Evolutionary conservation across 768 basidiomycete species (phyloP), one percentile per base, ranked within the genome.

Genomic region (Boletus sp.): DNA sequence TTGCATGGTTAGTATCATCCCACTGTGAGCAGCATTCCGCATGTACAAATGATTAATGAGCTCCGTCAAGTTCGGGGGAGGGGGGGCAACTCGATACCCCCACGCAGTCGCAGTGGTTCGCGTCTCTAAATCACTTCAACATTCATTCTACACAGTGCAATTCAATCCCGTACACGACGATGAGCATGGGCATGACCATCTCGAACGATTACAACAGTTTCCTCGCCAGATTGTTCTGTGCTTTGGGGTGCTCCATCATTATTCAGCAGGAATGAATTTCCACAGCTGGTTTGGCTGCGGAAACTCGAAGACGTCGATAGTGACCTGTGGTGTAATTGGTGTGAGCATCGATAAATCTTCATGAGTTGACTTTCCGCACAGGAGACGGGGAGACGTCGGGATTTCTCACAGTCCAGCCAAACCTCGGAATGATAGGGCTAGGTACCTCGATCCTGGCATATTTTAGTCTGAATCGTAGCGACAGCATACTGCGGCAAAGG

Each of bases 301-400:
- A 14, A 21, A 0, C 5, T 7, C 4, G 27, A 14, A 1, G 8
- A 7, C 0, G 1, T 7, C 7, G 25, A 50, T 11, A 14, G 4
- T 9, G 15, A 53, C 11, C 51, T 53, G 46, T 25, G 8, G 15
- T 2, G 9, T 25, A 51, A 33, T 13, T 15, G 17, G 27, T 34
- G 17, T 50, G 5, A 52, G 29, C 19, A 37, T 66, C 57, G 0
- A 61, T 50, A 38, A 35, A 5, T 27, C 25, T 6, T 27, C 9
- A 43, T 27, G 25, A n/a, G 27, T 27, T 11, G 6, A 42, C 25
- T 9, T 27, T 27, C 14, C 39, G 41, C 41, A 42, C 41, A 42
- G 41, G 41, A 25, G 7, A 27, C 4, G 2, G 10, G 8, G 23
- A 15, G 23, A 23, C 4, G 0, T 17, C 7, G 23, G 25, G 25